Conservation (phyloP, 257 asterid genomes). For the Gynochthodes officinalis region DNA sequence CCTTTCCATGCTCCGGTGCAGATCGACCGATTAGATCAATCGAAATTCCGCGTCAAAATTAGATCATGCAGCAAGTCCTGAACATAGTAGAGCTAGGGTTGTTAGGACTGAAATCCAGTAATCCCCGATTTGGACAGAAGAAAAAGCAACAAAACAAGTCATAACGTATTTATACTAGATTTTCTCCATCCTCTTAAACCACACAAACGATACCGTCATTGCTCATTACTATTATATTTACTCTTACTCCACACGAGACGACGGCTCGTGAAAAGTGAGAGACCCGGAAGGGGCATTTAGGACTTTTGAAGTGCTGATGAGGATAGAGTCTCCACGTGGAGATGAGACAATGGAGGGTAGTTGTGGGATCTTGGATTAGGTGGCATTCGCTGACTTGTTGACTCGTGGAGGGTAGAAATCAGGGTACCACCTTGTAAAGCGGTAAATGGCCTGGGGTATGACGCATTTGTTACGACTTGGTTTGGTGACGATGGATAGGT, state of each 20-base stretch:
- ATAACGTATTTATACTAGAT: background rate
- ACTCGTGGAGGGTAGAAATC: too few species aligned
- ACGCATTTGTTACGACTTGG: too few species aligned
- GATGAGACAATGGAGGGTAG: constrained; percentile 23
- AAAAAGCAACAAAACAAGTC: background rate
- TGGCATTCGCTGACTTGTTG: constrained; percentile 18
- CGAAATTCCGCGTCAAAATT: background rate
- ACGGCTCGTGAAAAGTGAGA: too few species aligned
- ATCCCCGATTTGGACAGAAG: background rate
- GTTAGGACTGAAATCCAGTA: background rate
- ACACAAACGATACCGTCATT: background rate
- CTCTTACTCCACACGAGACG: too few species aligned
- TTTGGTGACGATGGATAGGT: too few species aligned
- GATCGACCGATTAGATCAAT: constrained; percentile 16
- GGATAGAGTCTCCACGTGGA: constrained; percentile 34
- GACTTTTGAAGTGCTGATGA: background rate
- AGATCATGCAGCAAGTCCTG: constrained; percentile 12
- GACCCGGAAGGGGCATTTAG: background rate
- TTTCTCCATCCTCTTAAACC: background rate
- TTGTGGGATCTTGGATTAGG: constrained; percentile 25
- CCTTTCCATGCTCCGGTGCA: constrained; percentile 59
- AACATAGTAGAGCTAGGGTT: constrained; percentile 6
- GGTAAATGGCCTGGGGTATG: too few species aligned
- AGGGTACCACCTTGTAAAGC: constrained; percentile 10
- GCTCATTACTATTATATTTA: too few species aligned